Base-by-base conservation (phyloP, 2,329 filamentous ascomycete genomes). In the Cadophora gregata region DNA sequence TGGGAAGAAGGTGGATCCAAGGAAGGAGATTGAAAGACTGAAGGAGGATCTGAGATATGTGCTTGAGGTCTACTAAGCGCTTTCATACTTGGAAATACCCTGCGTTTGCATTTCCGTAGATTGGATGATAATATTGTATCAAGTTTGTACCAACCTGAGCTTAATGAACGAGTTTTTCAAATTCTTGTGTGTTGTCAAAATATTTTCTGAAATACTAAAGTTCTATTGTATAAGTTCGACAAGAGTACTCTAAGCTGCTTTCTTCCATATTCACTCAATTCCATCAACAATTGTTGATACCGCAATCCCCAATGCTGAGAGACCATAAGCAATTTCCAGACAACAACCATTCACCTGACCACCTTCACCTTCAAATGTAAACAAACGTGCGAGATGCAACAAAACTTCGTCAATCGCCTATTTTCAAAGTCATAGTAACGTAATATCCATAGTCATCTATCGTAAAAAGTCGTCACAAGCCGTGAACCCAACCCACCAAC, bases 41-140 rank as follows among this genome's bases (percentile, higher is more conserved):
- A 99, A 99, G 90, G 96, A 99, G 79, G 90, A 93, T 75, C 88
- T 91, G 69, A 86, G 96, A 78, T 99, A 98, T 81, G 95, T 99
- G 62, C 85, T 99, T 64, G 96, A 99, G 83, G 96, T 98, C 64
- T 98, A 98, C 81, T 98, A 92, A 48, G n/a, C n/a, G 8, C 1
- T 5, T 27, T 21, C 14, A 14, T 29, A 12, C 10, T 19, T 45
- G 33, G 31, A 27, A 27, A 58, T 33, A 12, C 12, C 12, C 2
- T 25, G 24, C 9, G 10, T 29, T 47, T 29, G 12, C 21, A 21
- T 33, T 27, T 25, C 21, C 24, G 10, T 29, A 60, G 21, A 48
- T 29, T 12, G 58, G 24, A 9, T 47, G 25, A 24, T 47, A 21
- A 47, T 5, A 19, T 31, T 31, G 0, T 8, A 58, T 58, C 27